A percentile compares a stretch with the other conserved stretches of the same genome.
phyloP scores from a whole-genome alignment of 306 rosid genomes.

The Rubus parviflorus region DNA sequence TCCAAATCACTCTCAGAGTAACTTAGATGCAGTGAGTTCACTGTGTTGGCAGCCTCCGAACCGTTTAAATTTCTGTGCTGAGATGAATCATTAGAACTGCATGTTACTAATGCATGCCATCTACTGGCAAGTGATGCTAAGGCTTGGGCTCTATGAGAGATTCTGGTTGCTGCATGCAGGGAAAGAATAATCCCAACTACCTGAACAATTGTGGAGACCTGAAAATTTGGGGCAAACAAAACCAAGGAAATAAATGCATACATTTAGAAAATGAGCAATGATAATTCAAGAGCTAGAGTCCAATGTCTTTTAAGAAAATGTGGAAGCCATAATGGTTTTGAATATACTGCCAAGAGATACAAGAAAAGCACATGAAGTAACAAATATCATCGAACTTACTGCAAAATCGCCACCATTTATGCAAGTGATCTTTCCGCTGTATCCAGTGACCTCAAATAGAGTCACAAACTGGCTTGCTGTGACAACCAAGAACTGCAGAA shows the following conservation, averaged over 20 bases:
- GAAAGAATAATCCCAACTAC: slow-evolving; percentile 75
- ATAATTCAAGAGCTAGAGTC: neutral
- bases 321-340: neutral
- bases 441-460: slow-evolving; percentile 58
- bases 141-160: slow-evolving; percentile 82
- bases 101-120: slow-evolving; percentile 77
- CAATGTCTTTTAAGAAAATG: neutral
- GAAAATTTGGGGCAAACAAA: slow-evolving; percentile 22
- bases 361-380: slow-evolving; percentile 1
- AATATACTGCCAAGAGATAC: neutral
- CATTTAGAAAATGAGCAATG: neutral
- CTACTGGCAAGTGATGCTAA: slow-evolving; percentile 69
- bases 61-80: slow-evolving; percentile 43
- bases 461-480: slow-evolving; percentile 69
- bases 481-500: slow-evolving; percentile 67
- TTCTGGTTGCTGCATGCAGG: slow-evolving; percentile 78
- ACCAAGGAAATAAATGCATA: neutral
- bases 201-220: slow-evolving; percentile 81
- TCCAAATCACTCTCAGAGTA: slow-evolving; percentile 82
- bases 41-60: slow-evolving; percentile 39
- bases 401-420: slow-evolving; percentile 82
- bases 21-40: slow-evolving; percentile 40
- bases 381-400: slow-evolving; percentile 44
- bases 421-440: slow-evolving; percentile 48
- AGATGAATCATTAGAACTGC: slow-evolving; percentile 51